Evolutionary conservation across 1,284 basidiomycete genomes (phyloP).

Genomic region (Bjerkandera adusta): DNA sequence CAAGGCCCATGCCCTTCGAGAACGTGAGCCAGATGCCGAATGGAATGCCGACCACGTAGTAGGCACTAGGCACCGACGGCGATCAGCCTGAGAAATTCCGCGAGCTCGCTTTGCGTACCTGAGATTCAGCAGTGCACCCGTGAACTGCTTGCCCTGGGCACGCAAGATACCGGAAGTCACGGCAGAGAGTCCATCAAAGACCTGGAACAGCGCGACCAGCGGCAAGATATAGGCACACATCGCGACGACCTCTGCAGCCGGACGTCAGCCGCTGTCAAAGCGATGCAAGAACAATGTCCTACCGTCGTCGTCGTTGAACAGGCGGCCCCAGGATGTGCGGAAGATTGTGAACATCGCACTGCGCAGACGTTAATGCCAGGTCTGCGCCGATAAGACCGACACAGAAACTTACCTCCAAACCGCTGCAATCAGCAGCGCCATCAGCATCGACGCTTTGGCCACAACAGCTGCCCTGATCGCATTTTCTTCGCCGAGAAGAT

Average conservation of each 20-base stretch:
- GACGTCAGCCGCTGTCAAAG: background rate
- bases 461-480: constrained; percentile 66
- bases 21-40: constrained; percentile 67
- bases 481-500: constrained; percentile 75
- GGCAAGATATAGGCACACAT: constrained; percentile 76
- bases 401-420: constrained; percentile 54
- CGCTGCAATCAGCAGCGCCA: constrained; percentile 56
- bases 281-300: constrained; percentile 16
- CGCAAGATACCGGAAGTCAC: constrained; percentile 77
- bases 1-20: constrained; percentile 44
- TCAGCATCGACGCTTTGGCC: constrained; percentile 58
- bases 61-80: constrained; percentile 41
- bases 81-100: background rate
- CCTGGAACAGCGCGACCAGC: constrained; percentile 77
- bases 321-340: constrained; percentile 71
- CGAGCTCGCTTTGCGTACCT: constrained; percentile 35
- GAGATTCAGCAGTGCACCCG: constrained; percentile 65
- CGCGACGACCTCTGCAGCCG: constrained; percentile 56
- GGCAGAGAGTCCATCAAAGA: constrained; percentile 71
- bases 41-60: constrained; percentile 67
- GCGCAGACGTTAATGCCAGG: constrained; percentile 4
- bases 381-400: no score
- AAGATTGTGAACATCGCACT: constrained; percentile 74
- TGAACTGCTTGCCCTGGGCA: constrained; percentile 72
- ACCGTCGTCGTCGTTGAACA: constrained; percentile 85